phyloP scores from a whole-genome alignment of 805 yeast genomes.

The Metschnikowia hibisci region DNA sequence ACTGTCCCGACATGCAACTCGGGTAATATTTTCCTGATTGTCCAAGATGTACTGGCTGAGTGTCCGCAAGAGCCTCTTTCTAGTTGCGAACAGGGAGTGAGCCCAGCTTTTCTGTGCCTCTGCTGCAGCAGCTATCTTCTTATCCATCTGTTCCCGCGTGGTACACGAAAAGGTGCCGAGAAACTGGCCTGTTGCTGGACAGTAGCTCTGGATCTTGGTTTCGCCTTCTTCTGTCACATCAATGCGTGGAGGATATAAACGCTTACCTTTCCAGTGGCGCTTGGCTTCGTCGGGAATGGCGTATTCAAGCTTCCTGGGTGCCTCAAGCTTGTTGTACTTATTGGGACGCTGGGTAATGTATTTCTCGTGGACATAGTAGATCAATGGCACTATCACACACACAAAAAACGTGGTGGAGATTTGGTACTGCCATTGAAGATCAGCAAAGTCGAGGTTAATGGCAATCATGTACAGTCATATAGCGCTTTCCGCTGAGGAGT shows the following conservation, averaged over 20 bases:
- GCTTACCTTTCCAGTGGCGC: conserved; percentile 89
- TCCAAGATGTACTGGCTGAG: conserved; percentile 66
- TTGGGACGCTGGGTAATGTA: conserved; percentile 38
- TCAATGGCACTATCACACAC: conserved; percentile 34
- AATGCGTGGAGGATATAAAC: conserved; percentile 57
- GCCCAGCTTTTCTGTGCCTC: conserved; percentile 53
- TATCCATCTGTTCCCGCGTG: conserved; percentile 67
- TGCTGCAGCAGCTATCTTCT: conserved; percentile 48
- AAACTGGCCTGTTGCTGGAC: conserved; percentile 95
- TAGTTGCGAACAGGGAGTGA: conserved; percentile 53
- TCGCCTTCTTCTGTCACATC: conserved; percentile 56
- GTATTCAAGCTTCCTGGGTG: conserved; percentile 46
- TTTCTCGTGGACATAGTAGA: conserved; percentile 33
- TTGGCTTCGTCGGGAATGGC: conserved; percentile 72
- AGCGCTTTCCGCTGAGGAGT: background rate
- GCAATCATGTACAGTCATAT: conserved; percentile 31
- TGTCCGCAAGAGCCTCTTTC: conserved; percentile 69
- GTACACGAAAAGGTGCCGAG: conserved; percentile 69
- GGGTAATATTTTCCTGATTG: conserved; percentile 81
- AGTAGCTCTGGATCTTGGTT: conserved; percentile 75
- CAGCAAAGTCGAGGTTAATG: conserved; percentile 37
- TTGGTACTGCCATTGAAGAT: conserved; percentile 44
- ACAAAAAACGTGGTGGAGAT: conserved; percentile 42
- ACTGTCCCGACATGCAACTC: conserved; percentile 93
- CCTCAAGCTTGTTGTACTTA: conserved; percentile 40